A percentile compares a stretch with the other conserved stretches of the same genome.
phyloP scores from a whole-genome alignment of 169 alveolate genomes.

The Perkinsus olseni region DNA sequence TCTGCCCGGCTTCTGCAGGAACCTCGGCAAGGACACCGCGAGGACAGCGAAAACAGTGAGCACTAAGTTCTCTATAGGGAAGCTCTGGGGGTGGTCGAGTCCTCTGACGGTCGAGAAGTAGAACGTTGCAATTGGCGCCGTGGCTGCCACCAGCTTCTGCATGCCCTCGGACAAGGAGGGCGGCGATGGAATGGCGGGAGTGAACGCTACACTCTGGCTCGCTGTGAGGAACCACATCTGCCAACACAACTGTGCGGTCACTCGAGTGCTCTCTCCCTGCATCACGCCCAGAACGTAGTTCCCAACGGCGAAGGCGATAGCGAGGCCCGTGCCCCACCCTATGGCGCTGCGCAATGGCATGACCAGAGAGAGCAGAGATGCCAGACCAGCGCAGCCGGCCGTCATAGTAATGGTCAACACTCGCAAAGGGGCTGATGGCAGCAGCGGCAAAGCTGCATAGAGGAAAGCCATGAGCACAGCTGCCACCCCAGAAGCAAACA shows the following conservation, averaged over 20 bases:
- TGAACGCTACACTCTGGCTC: not conserved
- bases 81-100: not conserved
- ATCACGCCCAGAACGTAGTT: not conserved
- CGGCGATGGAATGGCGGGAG: not conserved
- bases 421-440: not conserved
- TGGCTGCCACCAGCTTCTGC: not conserved
- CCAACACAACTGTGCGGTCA: not conserved
- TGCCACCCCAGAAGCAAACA: not conserved
- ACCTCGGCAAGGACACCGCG: not conserved
- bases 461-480: not conserved
- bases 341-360: not conserved
- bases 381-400: not conserved
- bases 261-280: not conserved
- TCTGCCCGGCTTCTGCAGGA: not conserved
- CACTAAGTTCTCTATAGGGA: not conserved
- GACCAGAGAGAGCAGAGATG: not conserved
- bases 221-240: constrained; percentile 2
- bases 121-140: not conserved
- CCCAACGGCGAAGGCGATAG: not conserved
- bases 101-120: not conserved
- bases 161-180: not conserved
- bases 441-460: not conserved
- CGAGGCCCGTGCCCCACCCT: not conserved
- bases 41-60: not conserved
- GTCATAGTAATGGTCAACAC: not conserved